Conservation (phyloP, 495 filamentous ascomycete species). For the Mytilinidion resinicola region DNA sequence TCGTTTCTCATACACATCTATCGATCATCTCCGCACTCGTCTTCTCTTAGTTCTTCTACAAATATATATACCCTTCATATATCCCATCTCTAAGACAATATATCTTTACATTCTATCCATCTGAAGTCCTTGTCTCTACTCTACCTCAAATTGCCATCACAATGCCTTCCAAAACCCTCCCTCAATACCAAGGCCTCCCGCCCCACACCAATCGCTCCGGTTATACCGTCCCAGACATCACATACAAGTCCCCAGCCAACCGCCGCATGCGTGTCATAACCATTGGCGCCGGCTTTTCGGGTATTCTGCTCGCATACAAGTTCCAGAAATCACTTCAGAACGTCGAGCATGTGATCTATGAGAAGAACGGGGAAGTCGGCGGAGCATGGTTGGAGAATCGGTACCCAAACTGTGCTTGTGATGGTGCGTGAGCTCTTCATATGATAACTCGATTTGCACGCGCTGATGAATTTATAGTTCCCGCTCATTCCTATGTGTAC, state of each 20-base stretch:
- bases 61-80: too few relatives aligned
- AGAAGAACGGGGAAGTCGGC: constrained; percentile 36
- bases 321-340: constrained; percentile 35
- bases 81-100: too few relatives aligned
- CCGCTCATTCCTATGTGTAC: constrained; percentile 3
- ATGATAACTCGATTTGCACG: neutral
- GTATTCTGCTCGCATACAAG: constrained; percentile 35
- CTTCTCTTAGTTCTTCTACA: too few relatives aligned
- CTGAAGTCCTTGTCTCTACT: neutral
- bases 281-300: constrained; percentile 35
- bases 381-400: constrained; percentile 34
- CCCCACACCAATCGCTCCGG: neutral
- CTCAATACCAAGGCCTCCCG: neutral
- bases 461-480: constrained; percentile 14
- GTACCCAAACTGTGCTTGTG: constrained; percentile 30
- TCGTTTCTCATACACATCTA: too few relatives aligned
- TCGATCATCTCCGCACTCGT: too few relatives aligned
- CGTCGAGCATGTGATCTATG: constrained; percentile 37
- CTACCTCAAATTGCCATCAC: neutral
- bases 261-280: constrained; percentile 32
- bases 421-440: neutral
- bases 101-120: too few relatives aligned
- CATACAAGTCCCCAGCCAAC: constrained; percentile 27
- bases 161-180: neutral
- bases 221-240: constrained; percentile 11